Conservation (phyloP, 495 filamentous ascomycete genomes). For the Penicillium pulvis region DNA sequence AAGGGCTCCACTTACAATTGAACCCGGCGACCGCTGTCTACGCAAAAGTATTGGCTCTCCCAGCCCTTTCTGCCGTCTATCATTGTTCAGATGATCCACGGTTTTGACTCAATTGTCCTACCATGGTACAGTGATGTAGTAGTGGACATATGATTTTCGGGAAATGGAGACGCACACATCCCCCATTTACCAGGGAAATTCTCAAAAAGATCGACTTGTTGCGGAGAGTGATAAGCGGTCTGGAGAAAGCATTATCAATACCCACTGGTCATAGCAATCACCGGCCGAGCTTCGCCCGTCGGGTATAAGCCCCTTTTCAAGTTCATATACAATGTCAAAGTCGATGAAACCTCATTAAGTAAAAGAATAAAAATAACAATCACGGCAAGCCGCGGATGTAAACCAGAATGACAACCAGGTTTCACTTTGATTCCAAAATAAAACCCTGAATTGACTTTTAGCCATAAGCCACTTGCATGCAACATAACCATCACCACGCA, state of each 20-base stretch:
- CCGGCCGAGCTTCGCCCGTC: slow-evolving; percentile 8
- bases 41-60: neutral
- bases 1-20: neutral
- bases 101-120: neutral
- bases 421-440: slow-evolving; percentile 6
- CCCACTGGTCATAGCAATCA: slow-evolving; percentile 8
- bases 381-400: neutral
- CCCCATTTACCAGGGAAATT: slow-evolving; percentile 5
- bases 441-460: slow-evolving; percentile 9
- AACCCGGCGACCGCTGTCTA: neutral
- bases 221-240: slow-evolving; percentile 16
- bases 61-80: neutral
- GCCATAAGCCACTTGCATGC: neutral
- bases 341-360: neutral
- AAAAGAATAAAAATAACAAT: neutral
- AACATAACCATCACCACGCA: neutral
- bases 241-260: slow-evolving; percentile 20
- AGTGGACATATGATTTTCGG: slow-evolving; percentile 13
- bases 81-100: neutral
- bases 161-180: neutral
- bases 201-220: neutral
- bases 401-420: neutral
- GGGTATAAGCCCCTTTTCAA: neutral
- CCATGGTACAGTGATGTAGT: neutral
- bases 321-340: neutral